phyloP scores from a whole-genome alignment of 345 rosid species.

The Camelina laxa region DNA sequence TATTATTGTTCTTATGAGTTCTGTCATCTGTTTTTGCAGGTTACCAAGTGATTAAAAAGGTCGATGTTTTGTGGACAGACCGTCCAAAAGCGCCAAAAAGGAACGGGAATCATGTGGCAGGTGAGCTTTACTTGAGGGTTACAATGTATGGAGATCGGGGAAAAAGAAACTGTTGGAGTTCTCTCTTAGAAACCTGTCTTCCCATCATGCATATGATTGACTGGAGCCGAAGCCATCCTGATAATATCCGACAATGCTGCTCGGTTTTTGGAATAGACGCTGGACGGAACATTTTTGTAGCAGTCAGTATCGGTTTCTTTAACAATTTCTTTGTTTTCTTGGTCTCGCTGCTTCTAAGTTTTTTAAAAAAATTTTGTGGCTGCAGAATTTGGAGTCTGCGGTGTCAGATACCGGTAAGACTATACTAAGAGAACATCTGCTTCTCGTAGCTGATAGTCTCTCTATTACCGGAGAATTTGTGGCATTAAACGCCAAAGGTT shows the following conservation, averaged over 20 bases:
- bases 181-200: constrained; percentile 66
- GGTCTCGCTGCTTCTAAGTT: constrained; percentile 1
- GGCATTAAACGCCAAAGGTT: constrained; percentile 73
- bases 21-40: constrained; percentile 52
- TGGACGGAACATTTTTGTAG: constrained; percentile 71
- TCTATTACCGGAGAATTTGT: constrained; percentile 93
- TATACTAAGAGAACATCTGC: constrained; percentile 71
- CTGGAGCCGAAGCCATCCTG: constrained; percentile 92
- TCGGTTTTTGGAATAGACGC: constrained; percentile 78
- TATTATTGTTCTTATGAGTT: constrained; percentile 29
- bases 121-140: constrained; percentile 84
- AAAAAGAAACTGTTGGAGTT: constrained; percentile 62
- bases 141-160: constrained; percentile 56
- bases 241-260: constrained; percentile 72
- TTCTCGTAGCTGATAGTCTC: constrained; percentile 66
- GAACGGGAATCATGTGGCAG: constrained; percentile 32
- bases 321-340: constrained; percentile 5
- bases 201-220: constrained; percentile 75
- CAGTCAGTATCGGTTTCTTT: constrained; percentile 49
- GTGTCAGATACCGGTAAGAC: constrained; percentile 78
- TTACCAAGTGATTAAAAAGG: constrained; percentile 72
- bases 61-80: constrained; percentile 80
- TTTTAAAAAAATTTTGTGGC: constrained; percentile 9
- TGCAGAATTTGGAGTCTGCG: constrained; percentile 78
- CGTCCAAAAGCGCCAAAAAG: constrained; percentile 48